Conservation (phyloP, 495 filamentous ascomycete species). For the Penicillium roqueforti region DNA sequence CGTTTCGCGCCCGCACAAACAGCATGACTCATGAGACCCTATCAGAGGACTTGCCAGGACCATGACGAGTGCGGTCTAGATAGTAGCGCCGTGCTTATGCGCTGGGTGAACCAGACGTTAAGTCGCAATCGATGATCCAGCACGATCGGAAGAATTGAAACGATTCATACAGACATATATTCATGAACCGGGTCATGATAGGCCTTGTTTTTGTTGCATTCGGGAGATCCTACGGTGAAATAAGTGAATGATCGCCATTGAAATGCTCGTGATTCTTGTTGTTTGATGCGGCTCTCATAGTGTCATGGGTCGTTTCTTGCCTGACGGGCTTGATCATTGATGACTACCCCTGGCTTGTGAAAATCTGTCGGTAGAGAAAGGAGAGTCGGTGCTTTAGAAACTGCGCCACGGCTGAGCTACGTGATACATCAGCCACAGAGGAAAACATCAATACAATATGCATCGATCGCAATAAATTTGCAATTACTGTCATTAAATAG, state of each 20-base stretch:
- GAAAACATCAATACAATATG: not conserved
- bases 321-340: not conserved
- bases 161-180: conserved; percentile 28
- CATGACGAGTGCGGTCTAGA: conserved; percentile 19
- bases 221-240: conserved; percentile 43
- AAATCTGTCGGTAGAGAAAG: not conserved
- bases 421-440: not conserved
- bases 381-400: too few species aligned
- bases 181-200: conserved; percentile 44
- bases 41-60: conserved; percentile 21
- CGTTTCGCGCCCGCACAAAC: conserved; percentile 16
- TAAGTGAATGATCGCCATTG: conserved; percentile 24
- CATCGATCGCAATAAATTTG: not conserved
- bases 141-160: conserved; percentile 27
- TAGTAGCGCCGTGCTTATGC: conserved; percentile 22
- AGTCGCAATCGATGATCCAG: conserved; percentile 25
- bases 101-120: conserved; percentile 19
- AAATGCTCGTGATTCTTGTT: not conserved
- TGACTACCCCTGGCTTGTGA: not conserved
- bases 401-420: not conserved
- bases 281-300: not conserved
- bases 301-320: not conserved
- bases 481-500: not conserved
- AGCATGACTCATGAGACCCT: conserved; percentile 17
- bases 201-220: not conserved